Base-by-base conservation (phyloP, 2,329 filamentous ascomycete species). In the Talaromyces sp. region DNA sequence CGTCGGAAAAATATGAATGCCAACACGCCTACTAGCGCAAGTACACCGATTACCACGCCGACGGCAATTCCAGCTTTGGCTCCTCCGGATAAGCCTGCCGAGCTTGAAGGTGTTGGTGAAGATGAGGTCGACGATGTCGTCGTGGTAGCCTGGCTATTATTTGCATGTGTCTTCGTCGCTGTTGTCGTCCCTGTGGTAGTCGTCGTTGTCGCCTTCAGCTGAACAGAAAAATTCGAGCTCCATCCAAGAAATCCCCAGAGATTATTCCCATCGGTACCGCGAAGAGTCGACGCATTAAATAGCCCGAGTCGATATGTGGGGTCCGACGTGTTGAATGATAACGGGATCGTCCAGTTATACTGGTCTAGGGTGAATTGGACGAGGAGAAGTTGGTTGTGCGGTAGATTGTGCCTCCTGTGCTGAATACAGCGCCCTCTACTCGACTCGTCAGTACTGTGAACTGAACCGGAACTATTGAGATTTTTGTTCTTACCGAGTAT, bases 301-400 rank as follows among this genome's bases (percentile, higher is more conserved):
- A 61, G 26, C 4, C 60, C 60, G 53, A 61, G 41, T 29, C 56
- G 60, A 27, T 61, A 61, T 27, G 35, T 29, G 17, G 60, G 60
- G 17, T 61, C 43, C 12, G 60, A 56, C 11, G 57, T 59, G 46
- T 61, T 61, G 56, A 61, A 61, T 17, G 50, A 43, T 12, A 31
- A 9, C 17, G 60, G 60, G n/a, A 61, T 61, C 3, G 60, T 57
- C 60, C 60, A 61, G 46, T 48, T 61, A 53, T 59, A 61, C 31
- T 61, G 59, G 50, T 63, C 61, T 21, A 65, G 57, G 53, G 62
- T 63, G 57, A 63, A 59, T 63, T 62, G 17, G 60, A 46, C 43
- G 21, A 52, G 17, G 24, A 12, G 11, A 17, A 52, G 3, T n/a
- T 21, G 17, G 27, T 29, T 52, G 48, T 52, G 24, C 48, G 48